A percentile compares a stretch with the other conserved stretches of the same genome.
Conservation (phyloP, 2,329 filamentous ascomycete species). For the Verticillium zaregamsianum region DNA sequence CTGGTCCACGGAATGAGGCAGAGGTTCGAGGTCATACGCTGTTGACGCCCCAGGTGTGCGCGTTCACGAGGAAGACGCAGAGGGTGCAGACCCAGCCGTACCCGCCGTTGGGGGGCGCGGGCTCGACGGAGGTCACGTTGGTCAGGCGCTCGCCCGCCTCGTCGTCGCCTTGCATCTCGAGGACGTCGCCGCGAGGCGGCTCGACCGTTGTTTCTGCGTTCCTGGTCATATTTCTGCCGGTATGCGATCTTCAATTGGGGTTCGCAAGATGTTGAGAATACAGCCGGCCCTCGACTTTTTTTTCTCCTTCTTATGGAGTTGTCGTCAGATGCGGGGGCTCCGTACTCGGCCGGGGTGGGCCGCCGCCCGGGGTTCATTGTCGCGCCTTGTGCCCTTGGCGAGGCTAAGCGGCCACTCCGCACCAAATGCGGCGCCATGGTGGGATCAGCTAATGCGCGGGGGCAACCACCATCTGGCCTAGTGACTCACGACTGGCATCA, state of each 20-base stretch:
- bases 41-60: constrained; percentile 35
- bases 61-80: constrained; percentile 29
- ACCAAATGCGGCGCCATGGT: too few species aligned
- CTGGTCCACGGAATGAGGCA: background rate
- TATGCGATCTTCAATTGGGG: background rate
- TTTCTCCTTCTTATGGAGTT: background rate
- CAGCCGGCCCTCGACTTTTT: background rate
- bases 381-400: too few species aligned
- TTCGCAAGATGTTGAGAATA: background rate
- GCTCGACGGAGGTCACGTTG: background rate
- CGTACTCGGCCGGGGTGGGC: background rate
- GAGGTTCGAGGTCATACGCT: constrained; percentile 16
- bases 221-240: background rate
- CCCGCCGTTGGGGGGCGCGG: constrained; percentile 52
- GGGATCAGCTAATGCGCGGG: too few species aligned
- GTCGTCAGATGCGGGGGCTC: background rate
- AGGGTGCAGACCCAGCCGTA: constrained; percentile 45
- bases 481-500: too few species aligned
- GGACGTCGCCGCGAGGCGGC: background rate
- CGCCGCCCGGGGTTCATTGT: too few species aligned
- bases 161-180: background rate
- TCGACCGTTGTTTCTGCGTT: background rate
- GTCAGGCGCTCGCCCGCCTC: background rate
- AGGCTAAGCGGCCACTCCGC: too few species aligned
- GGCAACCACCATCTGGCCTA: too few species aligned